Percentiles rank a stretch among this genome's conserved stretches.
Evolutionary conservation across 2,329 filamentous ascomycete species (phyloP).

Genomic region (Penicillium psychrosexuale): DNA sequence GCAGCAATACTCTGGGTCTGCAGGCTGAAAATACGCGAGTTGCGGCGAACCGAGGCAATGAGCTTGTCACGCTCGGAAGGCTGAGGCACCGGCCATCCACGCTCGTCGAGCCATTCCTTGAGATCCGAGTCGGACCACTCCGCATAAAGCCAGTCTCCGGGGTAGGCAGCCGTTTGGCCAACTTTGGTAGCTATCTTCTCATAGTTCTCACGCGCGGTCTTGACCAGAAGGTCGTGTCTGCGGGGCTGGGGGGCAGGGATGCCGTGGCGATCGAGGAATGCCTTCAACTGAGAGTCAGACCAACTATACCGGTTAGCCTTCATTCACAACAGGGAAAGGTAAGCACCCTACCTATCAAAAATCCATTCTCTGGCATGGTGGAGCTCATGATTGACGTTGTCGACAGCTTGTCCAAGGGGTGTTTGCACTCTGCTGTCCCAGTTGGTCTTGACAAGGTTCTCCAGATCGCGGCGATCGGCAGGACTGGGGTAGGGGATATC

Average conservation of each 20-base stretch:
- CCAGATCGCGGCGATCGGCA: slow-evolving; percentile 90
- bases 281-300: slow-evolving; percentile 89
- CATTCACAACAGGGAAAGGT: neutral
- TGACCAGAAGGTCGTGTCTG: slow-evolving; percentile 76
- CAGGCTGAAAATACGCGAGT: slow-evolving; percentile 75
- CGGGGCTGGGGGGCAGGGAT: slow-evolving; percentile 87
- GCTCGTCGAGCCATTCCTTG: slow-evolving; percentile 88
- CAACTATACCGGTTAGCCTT: slow-evolving; percentile 55
- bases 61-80: slow-evolving; percentile 80
- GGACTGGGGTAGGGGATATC: slow-evolving; percentile 84
- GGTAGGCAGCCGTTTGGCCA: slow-evolving; percentile 78
- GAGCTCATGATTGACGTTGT: slow-evolving; percentile 71
- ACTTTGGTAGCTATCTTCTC: slow-evolving; percentile 70
- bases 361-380: slow-evolving; percentile 81
- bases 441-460: slow-evolving; percentile 81
- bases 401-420: slow-evolving; percentile 73
- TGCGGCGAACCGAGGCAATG: slow-evolving; percentile 84
- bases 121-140: slow-evolving; percentile 90
- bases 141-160: slow-evolving; percentile 90
- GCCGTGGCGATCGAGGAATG: slow-evolving; percentile 82
- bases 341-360: slow-evolving; percentile 64
- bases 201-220: slow-evolving; percentile 76
- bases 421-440: slow-evolving; percentile 77
- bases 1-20: slow-evolving; percentile 61
- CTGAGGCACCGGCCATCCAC: slow-evolving; percentile 82